Base-by-base conservation (phyloP, 495 filamentous ascomycete species). In the Staphylotrichum longicolle region DNA sequence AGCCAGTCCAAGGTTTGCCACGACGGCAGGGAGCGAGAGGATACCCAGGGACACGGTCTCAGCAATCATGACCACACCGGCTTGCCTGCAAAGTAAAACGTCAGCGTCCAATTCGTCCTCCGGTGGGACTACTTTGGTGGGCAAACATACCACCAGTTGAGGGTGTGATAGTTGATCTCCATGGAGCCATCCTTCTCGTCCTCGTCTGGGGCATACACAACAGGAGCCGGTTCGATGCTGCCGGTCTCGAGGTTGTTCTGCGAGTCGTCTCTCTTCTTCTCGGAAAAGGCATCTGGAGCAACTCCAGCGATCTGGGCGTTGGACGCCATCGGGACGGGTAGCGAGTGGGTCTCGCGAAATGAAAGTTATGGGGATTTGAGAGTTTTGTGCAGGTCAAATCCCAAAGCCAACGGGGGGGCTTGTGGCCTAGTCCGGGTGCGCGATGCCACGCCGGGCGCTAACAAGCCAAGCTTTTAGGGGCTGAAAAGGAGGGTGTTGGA, bases 11-110 rank as follows among this genome's bases (percentile, higher is more conserved):
- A 66, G 48, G 37, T 32, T 66, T 7, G 63, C 63, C 15, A 66
- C 37, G 20, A 66, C 63, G 50, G 54, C 58, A n/a, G 63, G 63
- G 12, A 66, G 60, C 12, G 59, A 62, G 0, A 66, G 60, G 60
- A 66, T 66, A 8, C 63, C 63, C 12, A 66, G 54, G 3, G 63
- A 66, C 35, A 66, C 63, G 14, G 63, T 66, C 51, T 66, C 63
- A 15, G 63, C 63, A 30, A 66, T 45, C 54, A 66, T 33, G 27
- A 66, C 59, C 8, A 66, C 59, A 14, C 63, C 63, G 49, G 63
- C 63, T 62, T 66, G 63, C 63, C 63, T 65, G 30, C 56, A 20
- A 52, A 51, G 30, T 9, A 52, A 52, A 11, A 40, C 27, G 48
- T 61, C 39, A 61, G 57, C 40, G 14, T 51, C 5, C 37, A 3